These are phyloP conservation scores for Cordyceps pruinosa DNA, from an alignment of 2,329 filamentous ascomycete species.

Conservation along the genomic window DNA sequence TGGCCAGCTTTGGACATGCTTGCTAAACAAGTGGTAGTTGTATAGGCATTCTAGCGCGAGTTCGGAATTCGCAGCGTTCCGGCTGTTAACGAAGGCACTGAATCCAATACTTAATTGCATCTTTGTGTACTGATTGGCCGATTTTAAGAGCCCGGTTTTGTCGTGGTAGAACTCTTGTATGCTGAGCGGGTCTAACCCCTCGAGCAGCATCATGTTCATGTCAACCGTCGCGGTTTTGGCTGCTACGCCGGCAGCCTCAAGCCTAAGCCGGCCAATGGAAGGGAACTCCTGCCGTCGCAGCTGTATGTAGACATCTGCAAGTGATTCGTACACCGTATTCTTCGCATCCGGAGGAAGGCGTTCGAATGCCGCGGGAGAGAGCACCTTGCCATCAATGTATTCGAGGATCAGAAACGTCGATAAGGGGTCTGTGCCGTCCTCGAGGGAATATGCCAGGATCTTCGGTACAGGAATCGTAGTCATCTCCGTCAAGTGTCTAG, in stretches of 20 bases:
- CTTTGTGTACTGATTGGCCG: neutral
- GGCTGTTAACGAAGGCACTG: slow-evolving; percentile 12
- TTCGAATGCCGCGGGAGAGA: neutral
- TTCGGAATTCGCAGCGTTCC: neutral
- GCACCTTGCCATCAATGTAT: neutral
- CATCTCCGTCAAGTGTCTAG: neutral
- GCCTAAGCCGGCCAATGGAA: neutral
- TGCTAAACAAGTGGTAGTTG: neutral
- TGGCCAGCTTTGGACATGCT: slow-evolving; percentile 10
- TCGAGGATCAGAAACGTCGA: neutral
- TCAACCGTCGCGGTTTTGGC: neutral
- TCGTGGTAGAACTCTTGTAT: neutral
- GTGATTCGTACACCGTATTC: too few relatives aligned
- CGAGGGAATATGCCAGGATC: neutral
- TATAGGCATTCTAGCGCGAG: neutral
- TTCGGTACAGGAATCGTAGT: neutral
- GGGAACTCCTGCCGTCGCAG: neutral
- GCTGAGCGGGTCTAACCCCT: neutral
- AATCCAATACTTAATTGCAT: slow-evolving; percentile 6
- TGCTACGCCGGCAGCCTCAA: neutral
- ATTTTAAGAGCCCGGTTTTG: neutral
- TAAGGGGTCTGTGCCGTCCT: neutral
- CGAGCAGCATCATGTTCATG: neutral
- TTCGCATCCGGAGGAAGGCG: too few relatives aligned
- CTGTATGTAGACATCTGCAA: neutral